These are phyloP conservation scores for Geosmithia flava DNA, from an alignment of 2,329 filamentous ascomycete genomes.

Conservation along the genomic window DNA sequence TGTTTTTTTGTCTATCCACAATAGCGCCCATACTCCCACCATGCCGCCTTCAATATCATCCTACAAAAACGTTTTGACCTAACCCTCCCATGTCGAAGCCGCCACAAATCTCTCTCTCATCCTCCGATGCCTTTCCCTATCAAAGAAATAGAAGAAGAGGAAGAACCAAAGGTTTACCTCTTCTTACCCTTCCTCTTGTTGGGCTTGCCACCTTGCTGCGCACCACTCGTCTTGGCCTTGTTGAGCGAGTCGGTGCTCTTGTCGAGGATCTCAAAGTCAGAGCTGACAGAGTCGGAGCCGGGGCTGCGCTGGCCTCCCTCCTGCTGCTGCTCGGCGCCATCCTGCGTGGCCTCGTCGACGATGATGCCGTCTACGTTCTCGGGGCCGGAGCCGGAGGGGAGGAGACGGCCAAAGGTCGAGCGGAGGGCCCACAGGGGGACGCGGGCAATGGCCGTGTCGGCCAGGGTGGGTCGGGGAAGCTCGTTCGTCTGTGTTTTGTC, in stretches of 20 bases:
- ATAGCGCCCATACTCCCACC: background rate
- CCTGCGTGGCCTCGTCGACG: conserved; percentile 30
- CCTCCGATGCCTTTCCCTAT: background rate
- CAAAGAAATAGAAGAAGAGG: background rate
- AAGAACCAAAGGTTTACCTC: conserved; percentile 31
- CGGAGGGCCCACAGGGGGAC: conserved; percentile 64
- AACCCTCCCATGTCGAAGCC: background rate
- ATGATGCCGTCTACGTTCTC: conserved; percentile 21
- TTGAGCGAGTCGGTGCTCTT: conserved; percentile 44
- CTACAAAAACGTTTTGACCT: background rate
- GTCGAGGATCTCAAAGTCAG: conserved; percentile 51
- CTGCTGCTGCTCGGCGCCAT: conserved; percentile 28
- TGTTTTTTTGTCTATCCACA: background rate
- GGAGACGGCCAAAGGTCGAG: conserved; percentile 36
- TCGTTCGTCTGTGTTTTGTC: conserved; percentile 52
- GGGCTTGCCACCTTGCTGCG: conserved; percentile 30
- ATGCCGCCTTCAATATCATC: background rate
- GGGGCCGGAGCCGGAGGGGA: conserved; percentile 19
- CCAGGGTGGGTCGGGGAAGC: conserved; percentile 62
- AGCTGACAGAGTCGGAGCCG: conserved; percentile 43
- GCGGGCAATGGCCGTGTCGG: conserved; percentile 71
- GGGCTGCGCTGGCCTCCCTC: conserved; percentile 38
- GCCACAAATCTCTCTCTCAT: background rate
- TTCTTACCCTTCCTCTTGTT: conserved; percentile 44
- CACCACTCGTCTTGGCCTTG: conserved; percentile 36